Base-by-base conservation (phyloP, 495 filamentous ascomycete species). In the Monascus purpureus region DNA sequence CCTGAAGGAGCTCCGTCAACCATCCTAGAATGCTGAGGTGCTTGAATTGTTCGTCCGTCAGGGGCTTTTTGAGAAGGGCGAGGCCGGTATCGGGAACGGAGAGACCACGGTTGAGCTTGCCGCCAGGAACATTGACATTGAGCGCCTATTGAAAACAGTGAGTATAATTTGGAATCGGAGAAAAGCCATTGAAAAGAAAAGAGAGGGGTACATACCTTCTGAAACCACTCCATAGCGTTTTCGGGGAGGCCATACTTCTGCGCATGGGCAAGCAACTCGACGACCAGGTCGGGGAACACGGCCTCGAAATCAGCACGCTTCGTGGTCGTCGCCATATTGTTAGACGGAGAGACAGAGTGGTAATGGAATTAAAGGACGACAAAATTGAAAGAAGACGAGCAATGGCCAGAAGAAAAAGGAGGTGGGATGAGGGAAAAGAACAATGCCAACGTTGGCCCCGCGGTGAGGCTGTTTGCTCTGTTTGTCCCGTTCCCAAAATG, bases 51-150 rank as follows among this genome's bases (percentile, higher is more conserved):
- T 92, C 73, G 22, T 75, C 63, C 31, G 64, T 70, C 34, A 94
- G 72, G 34, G 77, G 65, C 35, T 75, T 64, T 48, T 72, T 61
- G 41, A 85, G 73, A 32, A 97, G 79, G 43, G 90, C 53, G 40
- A 80, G 75, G 33, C 74, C 72, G 29, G 85, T 88, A 64, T 97
- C 90, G 36, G 87, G 80, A 29, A 95, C 86, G 31, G 90, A 95
- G 74, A 97, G 90, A 57, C 92, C 90, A 42, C 90, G 83, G 65
- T 96, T 97, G 66, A 84, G 88, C 72, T 97, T 97, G 47, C 90
- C 90, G 46, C 92, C 92, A 29, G 87, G 61, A 11, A 81, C 71
- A 56, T 97, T 97, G 67, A 75, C 70, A 41, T 81, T 65, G 40
- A 96, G 68, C 29, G 66, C 72, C 85, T 93, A 50, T 2, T 32